Evolutionary conservation across 139 green algal genomes (phyloP).

Genomic region (Yamagishiella unicocca): DNA sequence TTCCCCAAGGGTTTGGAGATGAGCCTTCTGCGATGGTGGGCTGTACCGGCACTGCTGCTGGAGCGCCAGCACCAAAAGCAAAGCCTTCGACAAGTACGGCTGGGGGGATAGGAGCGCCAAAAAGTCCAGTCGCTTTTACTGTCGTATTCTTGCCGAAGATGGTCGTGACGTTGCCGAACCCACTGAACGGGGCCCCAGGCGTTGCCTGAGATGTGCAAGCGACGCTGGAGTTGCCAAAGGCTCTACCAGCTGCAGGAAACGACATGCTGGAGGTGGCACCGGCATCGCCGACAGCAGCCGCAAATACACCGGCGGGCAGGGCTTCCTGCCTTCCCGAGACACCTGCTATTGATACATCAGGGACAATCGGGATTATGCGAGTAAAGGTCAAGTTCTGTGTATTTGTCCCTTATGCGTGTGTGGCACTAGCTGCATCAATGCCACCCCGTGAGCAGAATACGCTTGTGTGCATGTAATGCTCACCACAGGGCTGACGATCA

Average conservation of each 20-base stretch:
- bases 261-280: constrained; percentile 1
- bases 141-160: not conserved
- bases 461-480: too few relatives aligned
- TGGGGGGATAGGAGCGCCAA: not conserved
- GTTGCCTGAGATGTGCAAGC: not conserved
- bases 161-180: not conserved
- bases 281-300: too few relatives aligned
- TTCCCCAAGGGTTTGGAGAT: not conserved
- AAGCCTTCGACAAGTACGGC: not conserved
- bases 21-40: not conserved
- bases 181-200: not conserved
- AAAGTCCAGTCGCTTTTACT: not conserved
- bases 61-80: not conserved
- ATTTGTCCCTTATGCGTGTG: too few relatives aligned
- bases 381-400: too few relatives aligned
- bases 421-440: too few relatives aligned
- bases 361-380: too few relatives aligned
- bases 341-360: too few relatives aligned
- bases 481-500: too few relatives aligned
- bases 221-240: not conserved
- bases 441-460: too few relatives aligned
- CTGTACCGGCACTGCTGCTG: not conserved
- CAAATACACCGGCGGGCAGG: too few relatives aligned
- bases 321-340: too few relatives aligned
- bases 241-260: not conserved